Base-by-base conservation (phyloP, 1,284 basidiomycete genomes). In the Xerocomus cyaneibrunnescens region DNA sequence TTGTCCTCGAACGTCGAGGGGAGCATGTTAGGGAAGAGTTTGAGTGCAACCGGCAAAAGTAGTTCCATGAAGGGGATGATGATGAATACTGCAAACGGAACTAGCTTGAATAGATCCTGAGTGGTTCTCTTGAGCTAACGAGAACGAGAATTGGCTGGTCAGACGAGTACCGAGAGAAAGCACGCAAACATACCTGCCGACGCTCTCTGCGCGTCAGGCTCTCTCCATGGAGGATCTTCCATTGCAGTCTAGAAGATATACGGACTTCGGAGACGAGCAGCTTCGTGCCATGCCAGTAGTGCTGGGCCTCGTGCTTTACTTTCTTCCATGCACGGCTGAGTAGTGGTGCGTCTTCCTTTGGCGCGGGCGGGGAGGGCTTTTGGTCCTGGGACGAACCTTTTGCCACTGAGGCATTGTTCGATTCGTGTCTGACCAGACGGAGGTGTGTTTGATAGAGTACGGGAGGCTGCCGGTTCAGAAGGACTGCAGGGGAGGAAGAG, bases 1-100 rank as follows among this genome's bases (percentile, higher is more conserved):
- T 98, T 96, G 76, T 98, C 95, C 71, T 98, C 94, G 57, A 99
- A 99, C 0, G 96, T 99, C 1, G 92, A 95, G 0, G 96, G 97
- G 5, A 99, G 83, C 94, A 99, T 98, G 73, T 94, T 98, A 23
- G 96, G 96, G 83, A 99, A 99, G 45, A 99, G 75, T 72, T 96
- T 97, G 62, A 99, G 81, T 0, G 94, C 94, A 31, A 99, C 92
- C 3, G 97, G 96, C 2, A 99, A 82, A n/a, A 99, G 78, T 22
- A 99, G 70, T 69, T 99, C 97, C 92, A 98, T 98, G 78, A 98
- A 98, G 1, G 97, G 96, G 9, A 99, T 92, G 62, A 98, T 79
- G 54, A 99, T 72, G 74, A 99, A 98, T 45, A 94, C 92, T 12
- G 92, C 84, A 71, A 99, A 99, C 2, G 96, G 96, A 35, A 99